Conservation (phyloP, 2,329 filamentous ascomycete genomes). For the Dactylellina cionopaga region DNA sequence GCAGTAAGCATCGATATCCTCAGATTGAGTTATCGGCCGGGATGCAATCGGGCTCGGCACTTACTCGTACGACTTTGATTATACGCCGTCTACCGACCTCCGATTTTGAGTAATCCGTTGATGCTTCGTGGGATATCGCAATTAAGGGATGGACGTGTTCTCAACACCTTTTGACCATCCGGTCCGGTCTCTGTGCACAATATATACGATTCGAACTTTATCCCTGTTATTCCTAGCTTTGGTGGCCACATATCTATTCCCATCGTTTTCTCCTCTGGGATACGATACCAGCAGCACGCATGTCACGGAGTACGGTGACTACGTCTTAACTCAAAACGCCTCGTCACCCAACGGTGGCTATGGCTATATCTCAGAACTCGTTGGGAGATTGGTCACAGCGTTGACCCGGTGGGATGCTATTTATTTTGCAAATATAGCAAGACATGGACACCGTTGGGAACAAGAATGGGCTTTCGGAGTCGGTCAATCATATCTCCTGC, state of each 20-base stretch:
- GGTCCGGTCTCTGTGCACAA: slow-evolving; percentile 54
- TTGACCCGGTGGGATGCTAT: slow-evolving; percentile 83
- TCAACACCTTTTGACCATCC: slow-evolving; percentile 40
- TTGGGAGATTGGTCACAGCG: slow-evolving; percentile 64
- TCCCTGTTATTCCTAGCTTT: slow-evolving; percentile 72
- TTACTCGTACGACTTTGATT: neutral
- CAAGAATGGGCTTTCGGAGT: slow-evolving; percentile 76
- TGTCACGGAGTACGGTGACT: slow-evolving; percentile 55
- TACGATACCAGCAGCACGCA: slow-evolving; percentile 79
- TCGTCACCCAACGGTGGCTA: neutral
- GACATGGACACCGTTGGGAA: slow-evolving; percentile 75
- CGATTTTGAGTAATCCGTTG: slow-evolving; percentile 1
- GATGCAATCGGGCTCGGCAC: slow-evolving; percentile 34
- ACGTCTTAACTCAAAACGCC: slow-evolving; percentile 50
- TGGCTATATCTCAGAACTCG: neutral
- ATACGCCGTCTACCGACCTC: neutral
- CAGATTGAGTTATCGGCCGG: slow-evolving; percentile 21
- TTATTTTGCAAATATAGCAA: slow-evolving; percentile 74
- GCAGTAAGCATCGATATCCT: neutral
- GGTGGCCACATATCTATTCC: slow-evolving; percentile 65
- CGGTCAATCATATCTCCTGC: slow-evolving; percentile 39
- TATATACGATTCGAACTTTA: slow-evolving; percentile 74
- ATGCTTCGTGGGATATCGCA: neutral
- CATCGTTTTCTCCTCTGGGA: slow-evolving; percentile 63
- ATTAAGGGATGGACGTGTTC: slow-evolving; percentile 13